Conservation (phyloP, 176 grass and related monocot species). For the Paspalum notatum region DNA sequence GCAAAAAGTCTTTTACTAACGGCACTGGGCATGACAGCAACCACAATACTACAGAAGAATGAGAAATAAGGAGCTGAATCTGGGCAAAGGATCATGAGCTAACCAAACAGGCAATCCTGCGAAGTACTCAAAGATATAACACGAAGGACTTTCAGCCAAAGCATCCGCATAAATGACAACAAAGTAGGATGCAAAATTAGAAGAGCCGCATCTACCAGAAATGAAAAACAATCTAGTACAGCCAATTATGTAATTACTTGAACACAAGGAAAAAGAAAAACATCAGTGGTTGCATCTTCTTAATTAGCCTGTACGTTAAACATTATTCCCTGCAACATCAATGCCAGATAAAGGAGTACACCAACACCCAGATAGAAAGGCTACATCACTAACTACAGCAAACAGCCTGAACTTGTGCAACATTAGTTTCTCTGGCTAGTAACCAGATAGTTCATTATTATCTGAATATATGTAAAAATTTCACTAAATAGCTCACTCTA, state of each 20-base stretch:
- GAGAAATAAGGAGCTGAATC: background rate
- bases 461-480: too few relatives aligned
- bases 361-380: background rate
- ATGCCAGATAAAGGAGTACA: background rate
- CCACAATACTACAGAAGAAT: background rate
- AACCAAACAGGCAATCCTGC: background rate
- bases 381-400: constrained; percentile 25
- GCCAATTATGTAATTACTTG: background rate
- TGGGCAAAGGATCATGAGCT: background rate
- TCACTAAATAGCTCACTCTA: too few relatives aligned
- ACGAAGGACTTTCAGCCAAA: background rate
- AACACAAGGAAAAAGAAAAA: background rate
- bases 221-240: background rate
- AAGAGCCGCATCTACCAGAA: background rate
- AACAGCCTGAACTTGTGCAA: constrained; percentile 22
- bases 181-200: background rate
- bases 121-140: background rate
- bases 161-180: background rate
- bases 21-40: background rate
- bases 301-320: background rate
- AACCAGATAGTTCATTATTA: background rate
- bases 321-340: constrained; percentile 7
- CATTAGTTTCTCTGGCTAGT: background rate
- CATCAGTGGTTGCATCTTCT: background rate
- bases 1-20: background rate